Conservation (phyloP, 352 stramenopile genomes). For the Phytopythium kandeliae region DNA sequence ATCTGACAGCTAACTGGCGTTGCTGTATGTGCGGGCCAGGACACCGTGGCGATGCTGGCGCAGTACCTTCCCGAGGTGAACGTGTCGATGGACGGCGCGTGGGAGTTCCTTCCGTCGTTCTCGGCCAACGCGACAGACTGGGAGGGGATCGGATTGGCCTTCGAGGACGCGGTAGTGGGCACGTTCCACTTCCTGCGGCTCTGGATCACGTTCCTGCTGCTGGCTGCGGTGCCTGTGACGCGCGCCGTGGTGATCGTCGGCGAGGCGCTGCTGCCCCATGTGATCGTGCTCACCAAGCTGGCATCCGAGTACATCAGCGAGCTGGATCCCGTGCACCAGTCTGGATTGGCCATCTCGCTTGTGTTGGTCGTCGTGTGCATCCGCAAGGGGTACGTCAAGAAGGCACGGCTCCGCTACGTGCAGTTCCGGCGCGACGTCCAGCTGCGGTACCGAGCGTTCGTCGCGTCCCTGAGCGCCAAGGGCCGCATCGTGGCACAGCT, state of each 20-base stretch:
- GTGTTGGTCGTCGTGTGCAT: constrained; percentile 44
- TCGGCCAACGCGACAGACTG: constrained; percentile 43
- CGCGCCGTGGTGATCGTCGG: constrained; percentile 30
- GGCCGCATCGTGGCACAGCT: constrained; percentile 54
- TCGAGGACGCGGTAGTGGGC: constrained; percentile 45
- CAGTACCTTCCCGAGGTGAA: constrained; percentile 13
- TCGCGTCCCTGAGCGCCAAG: constrained; percentile 62
- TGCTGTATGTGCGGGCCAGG: background rate
- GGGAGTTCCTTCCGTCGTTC: constrained; percentile 35
- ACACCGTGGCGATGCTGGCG: constrained; percentile 5
- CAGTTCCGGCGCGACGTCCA: constrained; percentile 39
- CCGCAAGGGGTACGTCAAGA: constrained; percentile 63
- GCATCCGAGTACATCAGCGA: constrained; percentile 32
- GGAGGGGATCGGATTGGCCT: constrained; percentile 44
- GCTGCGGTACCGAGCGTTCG: constrained; percentile 61
- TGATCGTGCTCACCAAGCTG: constrained; percentile 31
- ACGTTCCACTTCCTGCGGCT: constrained; percentile 57
- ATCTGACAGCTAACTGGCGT: background rate
- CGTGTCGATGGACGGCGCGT: constrained; percentile 18
- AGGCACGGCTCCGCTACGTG: constrained; percentile 43
- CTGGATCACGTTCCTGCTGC: constrained; percentile 49
- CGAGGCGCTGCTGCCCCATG: constrained; percentile 63
- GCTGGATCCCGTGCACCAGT: constrained; percentile 64
- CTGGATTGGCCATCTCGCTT: constrained; percentile 17
- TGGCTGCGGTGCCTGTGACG: constrained; percentile 41